Percentiles rank a stretch among this genome's conserved stretches.
Evolutionary conservation across 257 asterid species (phyloP).

Genomic region (Apocynum venetum): DNA sequence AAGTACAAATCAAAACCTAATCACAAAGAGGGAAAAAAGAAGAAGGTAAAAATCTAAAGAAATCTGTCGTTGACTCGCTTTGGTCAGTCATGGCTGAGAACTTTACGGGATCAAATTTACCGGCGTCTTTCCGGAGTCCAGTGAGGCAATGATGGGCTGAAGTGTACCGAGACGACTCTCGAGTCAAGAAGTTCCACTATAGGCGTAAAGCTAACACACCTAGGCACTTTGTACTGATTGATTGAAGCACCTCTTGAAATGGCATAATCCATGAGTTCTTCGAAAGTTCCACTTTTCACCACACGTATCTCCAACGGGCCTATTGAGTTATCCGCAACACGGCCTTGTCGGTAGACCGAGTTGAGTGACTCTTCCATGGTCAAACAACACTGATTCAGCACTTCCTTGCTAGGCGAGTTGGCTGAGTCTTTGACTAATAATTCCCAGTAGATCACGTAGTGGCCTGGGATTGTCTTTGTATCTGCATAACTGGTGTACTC

Average conservation of each 20-base stretch:
- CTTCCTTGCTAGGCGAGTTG: constrained; percentile 38
- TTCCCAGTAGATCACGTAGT: constrained; percentile 93
- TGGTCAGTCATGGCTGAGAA: constrained; percentile 12
- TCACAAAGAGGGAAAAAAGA: constrained; percentile 24
- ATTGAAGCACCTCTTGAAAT: constrained; percentile 95
- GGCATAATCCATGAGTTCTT: constrained; percentile 94
- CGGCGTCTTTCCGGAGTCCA: constrained; percentile 79
- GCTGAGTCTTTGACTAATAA: constrained; percentile 50
- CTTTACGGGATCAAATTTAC: background rate
- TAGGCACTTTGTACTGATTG: constrained; percentile 89
- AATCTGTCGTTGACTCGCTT: constrained; percentile 35
- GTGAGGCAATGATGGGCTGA: constrained; percentile 83
- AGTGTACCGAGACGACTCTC: constrained; percentile 71
- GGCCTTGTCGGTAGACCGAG: constrained; percentile 91
- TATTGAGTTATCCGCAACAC: constrained; percentile 80
- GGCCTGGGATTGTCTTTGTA: constrained; percentile 85
- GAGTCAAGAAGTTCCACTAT: constrained; percentile 89
- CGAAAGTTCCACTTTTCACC: constrained; percentile 83
- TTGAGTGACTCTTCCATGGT: constrained; percentile 91
- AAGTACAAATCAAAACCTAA: constrained; percentile 43
- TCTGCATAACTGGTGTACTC: constrained; percentile 96
- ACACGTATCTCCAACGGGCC: constrained; percentile 93
- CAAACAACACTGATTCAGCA: constrained; percentile 56
- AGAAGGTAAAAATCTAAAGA: background rate
- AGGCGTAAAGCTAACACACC: constrained; percentile 84